These are phyloP conservation scores for Pulveroboletus sp. DNA, from an alignment of 768 basidiomycete species.

Conservation along the genomic window DNA sequence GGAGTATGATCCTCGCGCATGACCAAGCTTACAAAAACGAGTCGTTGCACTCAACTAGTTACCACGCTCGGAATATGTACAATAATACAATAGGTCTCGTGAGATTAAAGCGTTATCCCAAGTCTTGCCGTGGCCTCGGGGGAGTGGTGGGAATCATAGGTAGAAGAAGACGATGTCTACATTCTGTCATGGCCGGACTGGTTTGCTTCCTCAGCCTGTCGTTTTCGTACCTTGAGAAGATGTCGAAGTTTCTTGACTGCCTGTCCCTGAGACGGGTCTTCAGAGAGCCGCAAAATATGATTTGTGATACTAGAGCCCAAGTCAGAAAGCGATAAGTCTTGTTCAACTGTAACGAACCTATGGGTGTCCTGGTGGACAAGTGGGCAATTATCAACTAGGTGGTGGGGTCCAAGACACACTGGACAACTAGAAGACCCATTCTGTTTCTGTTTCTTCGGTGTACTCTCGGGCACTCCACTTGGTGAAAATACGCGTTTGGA, in stretches of 20 bases:
- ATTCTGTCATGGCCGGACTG: not conserved
- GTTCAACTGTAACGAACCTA: slow-evolving; percentile 38
- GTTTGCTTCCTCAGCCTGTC: slow-evolving; percentile 5
- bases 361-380: slow-evolving; percentile 45
- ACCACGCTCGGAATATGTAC: not conserved
- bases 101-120: slow-evolving; percentile 16
- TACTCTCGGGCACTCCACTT: slow-evolving; percentile 18
- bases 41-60: not conserved
- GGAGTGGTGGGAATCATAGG: too few species aligned
- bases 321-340: slow-evolving; percentile 2
- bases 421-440: slow-evolving; percentile 32
- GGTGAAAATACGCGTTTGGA: slow-evolving; percentile 38
- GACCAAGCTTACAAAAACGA: not conserved
- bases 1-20: slow-evolving; percentile 7
- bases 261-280: slow-evolving; percentile 32
- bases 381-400: slow-evolving; percentile 53
- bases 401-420: slow-evolving; percentile 45
- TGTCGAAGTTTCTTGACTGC: slow-evolving; percentile 37
- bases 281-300: slow-evolving; percentile 42
- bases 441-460: slow-evolving; percentile 38
- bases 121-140: not conserved
- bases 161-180: slow-evolving; percentile 1
- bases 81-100: slow-evolving; percentile 9
- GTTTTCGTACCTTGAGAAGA: slow-evolving; percentile 35
- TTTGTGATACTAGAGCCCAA: slow-evolving; percentile 34